Evolutionary conservation across 345 rosid species (phyloP).

Genomic region (Syzygium jambos): DNA sequence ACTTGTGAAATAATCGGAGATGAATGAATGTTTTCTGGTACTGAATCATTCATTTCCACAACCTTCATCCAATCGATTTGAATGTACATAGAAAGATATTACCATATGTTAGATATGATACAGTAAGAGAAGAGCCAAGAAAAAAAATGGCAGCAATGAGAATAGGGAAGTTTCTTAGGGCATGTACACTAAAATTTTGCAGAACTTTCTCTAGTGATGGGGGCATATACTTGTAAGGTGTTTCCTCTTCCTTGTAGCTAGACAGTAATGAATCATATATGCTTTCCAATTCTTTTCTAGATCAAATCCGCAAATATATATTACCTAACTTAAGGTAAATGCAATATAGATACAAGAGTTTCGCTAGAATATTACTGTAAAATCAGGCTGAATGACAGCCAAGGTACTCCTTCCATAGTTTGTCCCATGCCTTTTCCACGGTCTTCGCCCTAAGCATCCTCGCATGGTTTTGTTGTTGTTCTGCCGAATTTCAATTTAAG

Average conservation of each 20-base stretch:
- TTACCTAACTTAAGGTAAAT: neutral
- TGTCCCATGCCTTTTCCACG: neutral
- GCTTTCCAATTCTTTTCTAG: neutral
- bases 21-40: neutral
- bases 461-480: neutral
- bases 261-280: neutral
- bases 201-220: neutral
- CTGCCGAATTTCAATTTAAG: neutral
- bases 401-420: neutral
- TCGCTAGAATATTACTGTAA: neutral
- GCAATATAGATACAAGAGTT: neutral
- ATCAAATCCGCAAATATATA: neutral
- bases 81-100: neutral
- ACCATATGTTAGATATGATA: neutral
- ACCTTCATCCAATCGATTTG: neutral
- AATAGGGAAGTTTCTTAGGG: neutral
- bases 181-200: neutral
- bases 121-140: neutral
- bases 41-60: neutral
- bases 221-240: neutral
- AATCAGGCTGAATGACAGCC: neutral
- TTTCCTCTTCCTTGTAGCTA: neutral
- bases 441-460: neutral
- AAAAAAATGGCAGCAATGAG: neutral
- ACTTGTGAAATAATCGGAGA: constrained; percentile 5